Conservation (phyloP, 2,329 filamentous ascomycete species). For the Phaeosphaeriaceae sp. region DNA sequence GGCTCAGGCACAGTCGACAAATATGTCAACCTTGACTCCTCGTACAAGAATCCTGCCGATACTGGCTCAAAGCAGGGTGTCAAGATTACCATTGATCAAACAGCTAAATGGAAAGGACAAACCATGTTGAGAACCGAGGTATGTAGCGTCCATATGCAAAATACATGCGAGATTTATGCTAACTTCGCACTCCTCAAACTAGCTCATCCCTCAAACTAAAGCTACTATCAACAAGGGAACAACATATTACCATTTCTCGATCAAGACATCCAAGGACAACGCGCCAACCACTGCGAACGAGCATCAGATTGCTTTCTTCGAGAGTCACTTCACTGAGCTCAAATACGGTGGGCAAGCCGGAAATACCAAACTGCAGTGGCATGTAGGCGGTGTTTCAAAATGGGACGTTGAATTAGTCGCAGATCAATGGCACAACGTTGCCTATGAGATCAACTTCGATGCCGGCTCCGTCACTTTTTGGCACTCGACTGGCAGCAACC, state of each 20-base stretch:
- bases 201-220: constrained; percentile 71
- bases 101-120: constrained; percentile 74
- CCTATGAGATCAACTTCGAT: constrained; percentile 74
- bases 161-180: too few relatives aligned
- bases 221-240: constrained; percentile 69
- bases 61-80: constrained; percentile 66
- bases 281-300: constrained; percentile 67
- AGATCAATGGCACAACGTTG: constrained; percentile 76
- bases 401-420: constrained; percentile 68
- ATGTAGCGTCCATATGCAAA: too few relatives aligned
- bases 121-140: constrained; percentile 71
- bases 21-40: constrained; percentile 67
- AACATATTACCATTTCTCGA: constrained; percentile 74
- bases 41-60: constrained; percentile 71
- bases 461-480: constrained; percentile 69
- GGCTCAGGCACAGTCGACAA: constrained; percentile 62
- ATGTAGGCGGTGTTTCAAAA: constrained; percentile 64
- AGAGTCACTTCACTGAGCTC: constrained; percentile 76
- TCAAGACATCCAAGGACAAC: constrained; percentile 65
- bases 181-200: too few relatives aligned
- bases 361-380: constrained; percentile 66
- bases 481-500: constrained; percentile 68
- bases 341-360: constrained; percentile 66
- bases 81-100: constrained; percentile 70
- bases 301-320: constrained; percentile 70